Evolutionary conservation across 768 basidiomycete genomes (phyloP).

Genomic region (Saitozyma podzolica): DNA sequence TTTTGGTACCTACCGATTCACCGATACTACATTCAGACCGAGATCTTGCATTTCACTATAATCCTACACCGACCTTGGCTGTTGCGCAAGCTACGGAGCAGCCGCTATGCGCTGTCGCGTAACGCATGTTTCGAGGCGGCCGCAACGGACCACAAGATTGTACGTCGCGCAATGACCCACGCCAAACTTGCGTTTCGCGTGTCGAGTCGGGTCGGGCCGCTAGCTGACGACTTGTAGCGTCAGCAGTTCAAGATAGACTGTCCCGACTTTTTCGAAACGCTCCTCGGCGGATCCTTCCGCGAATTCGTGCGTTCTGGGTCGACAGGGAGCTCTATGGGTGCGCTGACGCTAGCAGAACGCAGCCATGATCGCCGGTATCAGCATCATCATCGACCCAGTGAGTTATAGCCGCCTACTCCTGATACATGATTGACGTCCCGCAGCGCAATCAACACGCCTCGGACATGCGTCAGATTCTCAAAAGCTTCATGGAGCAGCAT

Average conservation of each 20-base stretch:
- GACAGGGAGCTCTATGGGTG: background rate
- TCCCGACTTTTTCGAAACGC: slow-evolving; percentile 48
- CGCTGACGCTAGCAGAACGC: slow-evolving; percentile 36
- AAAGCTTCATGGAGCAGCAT: slow-evolving; percentile 47
- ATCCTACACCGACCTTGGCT: slow-evolving; percentile 71
- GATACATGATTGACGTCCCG: background rate
- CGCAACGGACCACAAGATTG: slow-evolving; percentile 76
- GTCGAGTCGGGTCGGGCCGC: background rate
- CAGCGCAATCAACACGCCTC: slow-evolving; percentile 35
- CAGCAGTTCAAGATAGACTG: slow-evolving; percentile 48
- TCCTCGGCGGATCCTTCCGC: slow-evolving; percentile 45
- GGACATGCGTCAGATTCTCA: slow-evolving; percentile 47
- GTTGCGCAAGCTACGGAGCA: slow-evolving; percentile 71
- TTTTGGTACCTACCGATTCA: slow-evolving; percentile 66
- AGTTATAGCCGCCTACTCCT: background rate
- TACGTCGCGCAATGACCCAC: slow-evolving; percentile 14
- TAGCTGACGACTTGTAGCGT: slow-evolving; percentile 23
- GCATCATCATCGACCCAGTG: slow-evolving; percentile 48
- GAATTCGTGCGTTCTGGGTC: slow-evolving; percentile 42
- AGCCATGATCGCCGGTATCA: slow-evolving; percentile 50
- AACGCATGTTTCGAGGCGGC: slow-evolving; percentile 88
- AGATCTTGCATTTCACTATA: slow-evolving; percentile 59
- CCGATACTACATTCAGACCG: slow-evolving; percentile 83
- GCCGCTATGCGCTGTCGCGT: slow-evolving; percentile 77
- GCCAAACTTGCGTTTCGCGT: background rate